Evolutionary conservation across 2,329 filamentous ascomycete genomes (phyloP), one percentile per base, ranked within the genome.

Genomic region (Monilinia laxa): DNA sequence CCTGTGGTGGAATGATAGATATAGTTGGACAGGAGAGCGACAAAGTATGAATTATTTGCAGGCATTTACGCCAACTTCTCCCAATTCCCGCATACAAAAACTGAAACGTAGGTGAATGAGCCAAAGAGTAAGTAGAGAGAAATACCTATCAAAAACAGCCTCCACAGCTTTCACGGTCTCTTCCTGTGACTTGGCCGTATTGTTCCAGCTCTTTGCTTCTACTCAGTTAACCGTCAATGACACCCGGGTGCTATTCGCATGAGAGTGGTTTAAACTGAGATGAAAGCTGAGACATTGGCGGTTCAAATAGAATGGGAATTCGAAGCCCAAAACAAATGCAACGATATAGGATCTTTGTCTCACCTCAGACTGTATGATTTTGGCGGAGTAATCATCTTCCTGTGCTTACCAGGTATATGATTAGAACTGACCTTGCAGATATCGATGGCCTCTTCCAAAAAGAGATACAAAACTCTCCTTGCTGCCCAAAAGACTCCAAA

Each of bases 131-230:
- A 12, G 4, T 20, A n/a, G 11, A 7, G 28, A 25, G 7, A 7
- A 4, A 57, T 71, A 74, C 73, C 73, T 68, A 25, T 75, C 71
- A 67, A 75, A 74, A 11, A 74, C 73, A 54, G 70, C 71, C 52
- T 74, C 64, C 12, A 75, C 70, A n/a, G 67, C 71, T 40, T 70
- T 73, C 51, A 73, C 67, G 11, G 74, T 73, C 47, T 70, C 68
- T 38, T 63, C 70, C 63, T 66, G 68, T 67, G 70, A 65, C 23
- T 45, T 56, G 18, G 35, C 20, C 52, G 56, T 64, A 53, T 35
- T 64, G 66, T 28, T 62, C 62, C 65, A 67, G 64, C 11, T 68
- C n/a, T 42, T 14, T 12, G 56, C 59, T 49, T 59, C 56, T 40
- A 23, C 62, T 25, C 35, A 9, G 7, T 35, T 35, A 5, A 35